These are phyloP conservation scores for Lentinus tigrinus DNA, from an alignment of 768 basidiomycete genomes.

Conservation along the genomic window DNA sequence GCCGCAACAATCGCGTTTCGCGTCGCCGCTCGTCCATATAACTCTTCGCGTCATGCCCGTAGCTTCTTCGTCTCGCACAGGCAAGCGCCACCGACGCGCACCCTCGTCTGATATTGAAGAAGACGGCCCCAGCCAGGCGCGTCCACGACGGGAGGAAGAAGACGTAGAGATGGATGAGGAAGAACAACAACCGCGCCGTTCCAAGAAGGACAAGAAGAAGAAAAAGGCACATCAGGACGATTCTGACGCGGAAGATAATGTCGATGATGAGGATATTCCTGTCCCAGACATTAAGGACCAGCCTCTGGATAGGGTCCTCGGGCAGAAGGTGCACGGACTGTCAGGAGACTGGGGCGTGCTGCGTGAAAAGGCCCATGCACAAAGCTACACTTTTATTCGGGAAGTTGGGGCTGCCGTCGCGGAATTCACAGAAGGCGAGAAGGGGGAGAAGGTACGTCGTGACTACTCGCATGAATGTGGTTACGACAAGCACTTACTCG, in stretches of 20 bases:
- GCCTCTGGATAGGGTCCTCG: constrained; percentile 56
- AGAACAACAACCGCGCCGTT: constrained; percentile 31
- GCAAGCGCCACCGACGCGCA: constrained; percentile 42
- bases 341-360: constrained; percentile 62
- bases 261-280: constrained; percentile 37
- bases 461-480: no score
- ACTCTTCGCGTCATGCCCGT: constrained; percentile 29
- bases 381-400: constrained; percentile 44
- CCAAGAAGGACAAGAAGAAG: constrained; percentile 31
- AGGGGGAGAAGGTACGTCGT: constrained; percentile 48
- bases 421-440: constrained; percentile 56
- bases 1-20: constrained; percentile 1
- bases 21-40: neutral
- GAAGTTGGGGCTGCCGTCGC: constrained; percentile 59
- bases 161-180: constrained; percentile 43
- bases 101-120: constrained; percentile 41
- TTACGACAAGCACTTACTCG: neutral
- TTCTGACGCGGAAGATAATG: constrained; percentile 37
- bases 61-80: constrained; percentile 34
- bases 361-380: constrained; percentile 44
- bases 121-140: constrained; percentile 22
- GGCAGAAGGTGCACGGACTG: constrained; percentile 53
- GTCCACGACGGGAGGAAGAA: constrained; percentile 2
- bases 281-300: constrained; percentile 61
- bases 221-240: constrained; percentile 28